Percentiles rank a stretch among this genome's conserved stretches.
Evolutionary conservation across 768 basidiomycete species (phyloP).

Genomic region (Podaxis carcinomalis): DNA sequence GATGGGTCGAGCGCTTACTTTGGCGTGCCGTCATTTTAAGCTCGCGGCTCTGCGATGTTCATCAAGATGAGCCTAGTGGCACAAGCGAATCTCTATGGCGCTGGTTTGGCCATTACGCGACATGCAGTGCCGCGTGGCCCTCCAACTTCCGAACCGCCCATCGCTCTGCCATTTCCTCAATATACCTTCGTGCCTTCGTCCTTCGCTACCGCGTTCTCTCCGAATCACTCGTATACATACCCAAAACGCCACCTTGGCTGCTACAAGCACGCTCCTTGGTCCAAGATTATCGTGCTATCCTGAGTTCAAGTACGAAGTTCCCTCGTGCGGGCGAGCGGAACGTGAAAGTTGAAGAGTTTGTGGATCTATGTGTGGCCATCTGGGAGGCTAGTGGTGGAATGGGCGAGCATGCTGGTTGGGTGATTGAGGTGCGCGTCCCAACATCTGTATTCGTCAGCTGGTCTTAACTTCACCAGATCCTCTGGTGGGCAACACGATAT

Average conservation of each 20-base stretch:
- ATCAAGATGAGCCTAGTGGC: conserved; percentile 22
- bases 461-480: conserved; percentile 40
- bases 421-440: conserved; percentile 63
- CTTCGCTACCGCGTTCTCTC: conserved; percentile 33
- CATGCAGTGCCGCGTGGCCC: conserved; percentile 71
- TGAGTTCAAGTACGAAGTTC: conserved; percentile 69
- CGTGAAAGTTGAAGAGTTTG: conserved; percentile 75
- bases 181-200: conserved; percentile 74
- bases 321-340: conserved; percentile 82
- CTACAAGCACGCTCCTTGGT: conserved; percentile 62
- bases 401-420: conserved; percentile 67
- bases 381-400: conserved; percentile 75
- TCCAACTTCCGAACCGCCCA: conserved; percentile 73
- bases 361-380: conserved; percentile 71
- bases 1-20: conserved; percentile 80
- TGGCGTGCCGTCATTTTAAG: conserved; percentile 74
- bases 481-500: conserved; percentile 92
- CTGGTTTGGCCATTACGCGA: conserved; percentile 56
- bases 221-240: conserved; percentile 13
- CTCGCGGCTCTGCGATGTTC: conserved; percentile 40
- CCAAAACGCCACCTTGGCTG: conserved; percentile 51
- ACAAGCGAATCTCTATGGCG: conserved; percentile 47
- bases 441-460: neutral
- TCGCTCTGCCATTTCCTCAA: conserved; percentile 60
- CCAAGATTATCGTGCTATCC: conserved; percentile 63